Conservation (phyloP, 2,329 filamentous ascomycete species). For the Nothophoma quercina region DNA sequence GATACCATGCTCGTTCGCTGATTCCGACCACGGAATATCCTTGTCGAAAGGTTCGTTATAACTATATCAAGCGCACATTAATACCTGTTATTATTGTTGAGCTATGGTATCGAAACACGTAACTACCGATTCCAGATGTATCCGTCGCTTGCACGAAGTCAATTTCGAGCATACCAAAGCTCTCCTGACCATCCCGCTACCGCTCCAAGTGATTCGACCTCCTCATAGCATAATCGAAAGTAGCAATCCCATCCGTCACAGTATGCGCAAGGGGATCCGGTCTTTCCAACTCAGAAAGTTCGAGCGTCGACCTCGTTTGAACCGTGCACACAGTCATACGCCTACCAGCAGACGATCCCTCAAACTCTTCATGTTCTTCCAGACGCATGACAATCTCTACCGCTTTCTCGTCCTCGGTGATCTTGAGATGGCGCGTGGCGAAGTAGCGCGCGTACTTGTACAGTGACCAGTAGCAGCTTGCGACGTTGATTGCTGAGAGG, state of each 20-base stretch:
- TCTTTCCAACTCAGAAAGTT: not conserved
- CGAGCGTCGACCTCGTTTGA: not conserved
- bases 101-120: too few relatives aligned
- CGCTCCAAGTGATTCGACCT: too few relatives aligned
- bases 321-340: conserved; percentile 33
- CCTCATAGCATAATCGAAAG: conserved; percentile 16
- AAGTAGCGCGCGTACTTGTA: conserved; percentile 58
- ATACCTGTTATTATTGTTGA: too few relatives aligned
- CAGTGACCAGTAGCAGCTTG: conserved; percentile 46
- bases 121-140: too few relatives aligned
- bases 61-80: too few relatives aligned
- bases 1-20: too few relatives aligned
- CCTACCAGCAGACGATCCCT: conserved; percentile 24
- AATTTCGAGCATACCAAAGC: too few relatives aligned
- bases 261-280: conserved; percentile 6
- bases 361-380: conserved; percentile 25
- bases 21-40: too few relatives aligned
- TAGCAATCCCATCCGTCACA: conserved; percentile 2
- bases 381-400: conserved; percentile 38
- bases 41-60: too few relatives aligned
- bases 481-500: conserved; percentile 55
- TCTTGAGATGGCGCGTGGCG: conserved; percentile 56
- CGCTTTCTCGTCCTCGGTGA: conserved; percentile 58
- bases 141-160: too few relatives aligned
- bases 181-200: too few relatives aligned